Base-by-base conservation (phyloP, 2,329 filamentous ascomycete species). In the Xylaria multiplex region DNA sequence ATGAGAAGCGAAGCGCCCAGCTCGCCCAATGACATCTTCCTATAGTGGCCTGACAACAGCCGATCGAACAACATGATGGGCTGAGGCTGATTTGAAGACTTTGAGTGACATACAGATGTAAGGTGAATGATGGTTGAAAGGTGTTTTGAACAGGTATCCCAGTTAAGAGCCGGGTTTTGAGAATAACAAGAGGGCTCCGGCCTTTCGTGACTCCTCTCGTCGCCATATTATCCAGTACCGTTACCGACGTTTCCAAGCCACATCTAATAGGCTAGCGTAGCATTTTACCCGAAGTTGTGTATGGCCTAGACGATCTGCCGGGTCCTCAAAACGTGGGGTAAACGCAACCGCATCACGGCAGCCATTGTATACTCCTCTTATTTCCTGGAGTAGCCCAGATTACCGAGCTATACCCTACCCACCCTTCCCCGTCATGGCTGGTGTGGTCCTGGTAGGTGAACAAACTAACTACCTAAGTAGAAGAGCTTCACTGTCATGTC, bases 61-160 rank as follows among this genome's bases (percentile, higher is more conserved):
- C 72, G 69, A 55, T 72, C 65, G 32, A 73, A 72, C 50, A 73
- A 40, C 74, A 75, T 74, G 32, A 16, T 62, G 50, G 32, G 16
- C 46, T 52, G 35, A 42, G 32, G 16, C 46, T 52, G 35, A 42
- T 48, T 13, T 43, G 43, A 57, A 35, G 46, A n/a, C 35, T 35
- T 37, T 14, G 27, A 32, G 64, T 6, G 22, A 46, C 40, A 46
- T 32, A 27, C 35, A 60, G 35, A 42, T 48, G 40, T 19, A 32
- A 27, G 30, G 19, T 37, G 56, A 43, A 46, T 14, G 37, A 11
- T 37, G 45, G 3, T 2, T 43, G n/a, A 35, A 14, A 49, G 16
- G 30, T 32, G 32, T 52, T 43, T 42, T 46, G 16, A 37, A 45
- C 49, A 52, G 30, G 46, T 57, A 49, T 50, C 55, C 40, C 8